These are phyloP conservation scores for Acanthamoeba triangularis DNA, from an alignment of 208 protist species.

Conservation along the genomic window DNA sequence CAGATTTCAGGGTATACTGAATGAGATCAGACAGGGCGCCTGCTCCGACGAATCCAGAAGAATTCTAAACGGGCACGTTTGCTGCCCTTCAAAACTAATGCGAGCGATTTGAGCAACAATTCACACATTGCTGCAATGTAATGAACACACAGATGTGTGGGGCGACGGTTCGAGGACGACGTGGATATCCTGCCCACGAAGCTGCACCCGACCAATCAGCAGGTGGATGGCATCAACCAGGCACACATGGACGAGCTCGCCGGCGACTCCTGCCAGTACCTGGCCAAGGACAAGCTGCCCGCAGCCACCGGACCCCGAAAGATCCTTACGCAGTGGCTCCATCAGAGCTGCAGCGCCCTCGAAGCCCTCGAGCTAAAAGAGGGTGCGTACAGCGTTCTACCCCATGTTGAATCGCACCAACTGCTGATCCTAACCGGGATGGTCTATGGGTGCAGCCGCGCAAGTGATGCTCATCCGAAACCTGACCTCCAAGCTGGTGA, in stretches of 20 bases:
- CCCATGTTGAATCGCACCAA: neutral
- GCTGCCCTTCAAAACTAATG: no score
- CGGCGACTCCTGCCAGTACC: neutral
- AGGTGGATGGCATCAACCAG: neutral
- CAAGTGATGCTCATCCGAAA: constrained; percentile 89
- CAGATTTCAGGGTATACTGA: neutral
- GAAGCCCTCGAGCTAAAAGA: neutral
- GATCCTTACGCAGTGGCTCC: neutral
- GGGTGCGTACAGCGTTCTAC: neutral
- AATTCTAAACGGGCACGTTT: neutral
- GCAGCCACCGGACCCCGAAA: neutral
- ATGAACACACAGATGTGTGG: neutral
- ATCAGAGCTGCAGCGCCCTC: neutral
- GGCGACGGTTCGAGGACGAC: neutral
- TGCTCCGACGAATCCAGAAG: neutral
- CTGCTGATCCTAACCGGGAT: neutral
- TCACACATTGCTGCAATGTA: neutral
- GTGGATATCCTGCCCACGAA: neutral
- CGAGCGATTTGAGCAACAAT: no score
- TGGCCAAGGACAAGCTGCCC: neutral
- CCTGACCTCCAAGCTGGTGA: constrained; percentile 79
- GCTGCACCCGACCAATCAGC: neutral
- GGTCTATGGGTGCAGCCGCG: constrained; percentile 81
- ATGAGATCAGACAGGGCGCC: neutral
- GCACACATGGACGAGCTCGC: neutral